These are phyloP conservation scores for Pichia terricola DNA, from an alignment of 1,139 yeast genomes.

Conservation along the genomic window DNA sequence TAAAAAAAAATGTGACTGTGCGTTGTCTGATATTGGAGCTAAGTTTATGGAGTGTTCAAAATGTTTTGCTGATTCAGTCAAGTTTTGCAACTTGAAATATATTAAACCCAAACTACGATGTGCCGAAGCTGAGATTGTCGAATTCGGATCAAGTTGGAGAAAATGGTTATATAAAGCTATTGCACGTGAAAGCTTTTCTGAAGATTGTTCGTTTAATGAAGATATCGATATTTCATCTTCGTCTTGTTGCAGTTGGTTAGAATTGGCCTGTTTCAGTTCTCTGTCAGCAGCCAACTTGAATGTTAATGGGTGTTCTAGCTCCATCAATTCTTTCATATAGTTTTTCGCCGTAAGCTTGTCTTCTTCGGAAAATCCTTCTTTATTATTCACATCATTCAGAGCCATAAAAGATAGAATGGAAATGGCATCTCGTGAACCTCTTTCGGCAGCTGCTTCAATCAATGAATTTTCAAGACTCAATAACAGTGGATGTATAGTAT, in stretches of 20 bases:
- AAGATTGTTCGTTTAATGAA: conserved; percentile 6
- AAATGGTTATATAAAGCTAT: conserved; percentile 53
- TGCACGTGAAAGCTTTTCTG: conserved; percentile 40
- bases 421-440: conserved; percentile 76
- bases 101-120: conserved; percentile 61
- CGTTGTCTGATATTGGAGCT: conserved; percentile 49
- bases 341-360: conserved; percentile 43
- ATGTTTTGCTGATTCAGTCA: conserved; percentile 42
- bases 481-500: conserved; percentile 44
- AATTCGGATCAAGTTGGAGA: conserved; percentile 42
- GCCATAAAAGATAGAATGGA: conserved; percentile 61
- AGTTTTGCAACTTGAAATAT: conserved; percentile 43
- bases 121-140: conserved; percentile 64
- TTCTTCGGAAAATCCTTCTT: conserved; percentile 16
- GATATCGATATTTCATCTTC: conserved; percentile 15
- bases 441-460: conserved; percentile 73
- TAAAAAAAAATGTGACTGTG: conserved; percentile 67
- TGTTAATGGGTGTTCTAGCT: conserved; percentile 39
- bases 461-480: conserved; percentile 58
- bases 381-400: conserved; percentile 25
- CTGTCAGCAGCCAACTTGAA: conserved; percentile 32
- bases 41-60: conserved; percentile 52
- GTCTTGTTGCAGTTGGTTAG: neutral
- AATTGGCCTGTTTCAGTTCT: conserved; percentile 30
- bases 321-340: conserved; percentile 49